Base-by-base conservation (phyloP, 208 protist genomes). In the Leishmania gerbilli region DNA sequence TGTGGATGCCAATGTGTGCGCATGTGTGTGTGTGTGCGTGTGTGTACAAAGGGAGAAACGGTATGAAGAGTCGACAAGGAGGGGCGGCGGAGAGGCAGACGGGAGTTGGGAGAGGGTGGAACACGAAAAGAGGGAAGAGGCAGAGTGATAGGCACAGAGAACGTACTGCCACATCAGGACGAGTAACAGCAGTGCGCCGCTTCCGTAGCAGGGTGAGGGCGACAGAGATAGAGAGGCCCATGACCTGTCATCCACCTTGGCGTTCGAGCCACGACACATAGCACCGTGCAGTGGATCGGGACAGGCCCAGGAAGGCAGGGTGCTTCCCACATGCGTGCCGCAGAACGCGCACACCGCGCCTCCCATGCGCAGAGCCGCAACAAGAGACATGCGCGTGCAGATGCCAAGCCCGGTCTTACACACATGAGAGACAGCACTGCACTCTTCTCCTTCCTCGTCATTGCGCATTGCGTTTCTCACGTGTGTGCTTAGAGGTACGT, bases 21-120 rank as follows among this genome's bases (percentile, higher is more conserved):
- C 21, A 9, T 55, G 67, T 15, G 67, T 37, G 34, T 37, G 34
- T 37, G 67, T 15, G 67, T 71, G 45, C 34, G 15, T 49, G 67
- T n/a, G 67, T 71, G 27, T 55, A 37, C 21, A 55, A 53, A 21
- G 45, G 37, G 58, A 27, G 34, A 69, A 69, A 45, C 24, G 64
- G 13, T 31, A 42, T 68, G 4, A 24, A 71, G 27, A 74, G 45
- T 53, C 47, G 17, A 45, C 77, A 45, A 17, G 51, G n/a, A 51
- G 47, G 45, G 67, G 65, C 45, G 42, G 40, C 40, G 47, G 64
- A 19, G 34, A 80, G 60, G 72, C 34, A 62, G 49, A 77, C n/a
- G n/a, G 72, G 49, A 8, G 72, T 76, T 37, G 42, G 27, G 74
- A 51, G 21, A 40, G 55, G n/a, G 42, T 42, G 37, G 42, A 6